phyloP scores from a whole-genome alignment of 2,329 filamentous ascomycete species.

The Microcyclospora pomicola region DNA sequence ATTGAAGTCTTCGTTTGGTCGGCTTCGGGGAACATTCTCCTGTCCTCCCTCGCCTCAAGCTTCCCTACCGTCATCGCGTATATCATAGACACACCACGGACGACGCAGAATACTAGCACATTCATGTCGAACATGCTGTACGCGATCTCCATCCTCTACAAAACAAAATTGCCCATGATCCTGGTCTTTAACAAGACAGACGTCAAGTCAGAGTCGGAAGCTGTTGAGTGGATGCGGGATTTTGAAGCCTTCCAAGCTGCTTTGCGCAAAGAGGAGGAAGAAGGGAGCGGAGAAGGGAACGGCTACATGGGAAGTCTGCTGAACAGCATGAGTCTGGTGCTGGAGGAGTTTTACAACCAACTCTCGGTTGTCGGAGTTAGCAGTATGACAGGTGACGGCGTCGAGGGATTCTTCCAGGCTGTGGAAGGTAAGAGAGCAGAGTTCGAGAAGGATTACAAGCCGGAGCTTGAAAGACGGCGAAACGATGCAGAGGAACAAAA shows the following conservation, averaged over 20 bases:
- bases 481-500: slow-evolving; percentile 65
- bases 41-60: slow-evolving; percentile 81
- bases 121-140: slow-evolving; percentile 99
- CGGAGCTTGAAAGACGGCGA: slow-evolving; percentile 69
- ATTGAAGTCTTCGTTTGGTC: slow-evolving; percentile 99
- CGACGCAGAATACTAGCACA: slow-evolving; percentile 81
- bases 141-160: slow-evolving; percentile 95
- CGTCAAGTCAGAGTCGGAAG: slow-evolving; percentile 76
- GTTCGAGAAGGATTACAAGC: slow-evolving; percentile 80
- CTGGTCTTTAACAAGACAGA: slow-evolving; percentile 99
- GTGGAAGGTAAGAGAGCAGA: slow-evolving; percentile 78
- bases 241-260: slow-evolving; percentile 92
- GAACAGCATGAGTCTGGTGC: slow-evolving; percentile 94
- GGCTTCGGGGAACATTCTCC: slow-evolving; percentile 81
- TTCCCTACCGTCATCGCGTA: slow-evolving; percentile 97
- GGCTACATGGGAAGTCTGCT: slow-evolving; percentile 94
- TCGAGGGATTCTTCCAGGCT: slow-evolving; percentile 86
- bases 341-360: slow-evolving; percentile 95
- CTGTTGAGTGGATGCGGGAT: slow-evolving; percentile 98
- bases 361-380: slow-evolving; percentile 87
- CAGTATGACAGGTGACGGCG: slow-evolving; percentile 78
- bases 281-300: slow-evolving; percentile 44
- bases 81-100: slow-evolving; percentile 90
- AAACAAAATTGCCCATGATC: slow-evolving; percentile 97
- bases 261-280: slow-evolving; percentile 59